These are phyloP conservation scores for Tylopilus balloui DNA, from an alignment of 768 basidiomycete genomes.

Conservation along the genomic window DNA sequence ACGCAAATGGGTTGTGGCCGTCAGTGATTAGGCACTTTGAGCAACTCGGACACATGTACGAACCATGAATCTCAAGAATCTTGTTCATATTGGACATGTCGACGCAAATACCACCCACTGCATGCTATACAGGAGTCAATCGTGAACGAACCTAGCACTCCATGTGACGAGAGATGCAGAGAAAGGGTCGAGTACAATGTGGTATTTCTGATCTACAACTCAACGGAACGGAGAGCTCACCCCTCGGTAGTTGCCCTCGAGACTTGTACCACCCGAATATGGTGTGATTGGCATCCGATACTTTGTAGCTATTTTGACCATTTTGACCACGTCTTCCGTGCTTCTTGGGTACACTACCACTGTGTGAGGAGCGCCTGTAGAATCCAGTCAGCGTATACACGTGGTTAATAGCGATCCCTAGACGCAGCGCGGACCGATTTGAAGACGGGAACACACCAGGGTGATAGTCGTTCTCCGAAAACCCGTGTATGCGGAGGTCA, in stretches of 20 bases:
- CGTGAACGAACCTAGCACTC: background rate
- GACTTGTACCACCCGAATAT: slow-evolving; percentile 75
- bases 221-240: slow-evolving; percentile 36
- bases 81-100: slow-evolving; percentile 77
- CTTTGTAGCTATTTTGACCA: slow-evolving; percentile 71
- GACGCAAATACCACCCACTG: slow-evolving; percentile 66
- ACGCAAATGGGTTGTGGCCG: background rate
- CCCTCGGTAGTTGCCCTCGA: slow-evolving; percentile 73
- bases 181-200: background rate
- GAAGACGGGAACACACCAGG: slow-evolving; percentile 36
- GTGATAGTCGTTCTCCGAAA: slow-evolving; percentile 48
- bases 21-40: background rate
- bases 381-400: background rate
- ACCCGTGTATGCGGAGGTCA: slow-evolving; percentile 51
- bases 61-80: slow-evolving; percentile 71
- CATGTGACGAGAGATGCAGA: background rate
- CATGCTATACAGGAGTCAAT: slow-evolving; percentile 14
- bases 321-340: slow-evolving; percentile 78
- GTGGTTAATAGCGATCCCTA: background rate
- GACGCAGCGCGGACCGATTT: background rate
- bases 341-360: slow-evolving; percentile 61
- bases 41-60: slow-evolving; percentile 5
- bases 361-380: slow-evolving; percentile 43
- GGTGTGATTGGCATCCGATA: slow-evolving; percentile 74
- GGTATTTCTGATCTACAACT: background rate